Conservation (phyloP, 2,329 filamentous ascomycete genomes). For the Cladosporium sp. region DNA sequence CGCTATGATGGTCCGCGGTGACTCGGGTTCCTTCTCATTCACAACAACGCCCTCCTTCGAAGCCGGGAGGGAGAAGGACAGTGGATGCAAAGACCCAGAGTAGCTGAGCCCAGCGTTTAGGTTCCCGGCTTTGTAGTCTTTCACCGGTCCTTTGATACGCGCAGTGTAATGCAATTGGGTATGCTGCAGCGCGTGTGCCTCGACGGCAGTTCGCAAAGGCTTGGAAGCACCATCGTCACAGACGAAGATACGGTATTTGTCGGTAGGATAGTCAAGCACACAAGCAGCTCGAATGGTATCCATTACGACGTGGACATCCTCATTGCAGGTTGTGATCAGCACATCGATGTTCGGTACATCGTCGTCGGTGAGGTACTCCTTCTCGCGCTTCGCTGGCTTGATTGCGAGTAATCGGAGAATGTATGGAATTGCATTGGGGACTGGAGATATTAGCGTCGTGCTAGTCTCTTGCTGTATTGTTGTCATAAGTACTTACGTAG, state of each 20-base stretch:
- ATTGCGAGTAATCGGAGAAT: slow-evolving; percentile 2
- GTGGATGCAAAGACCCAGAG: slow-evolving; percentile 2
- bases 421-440: slow-evolving; percentile 4
- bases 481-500: not conserved
- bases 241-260: slow-evolving; percentile 34
- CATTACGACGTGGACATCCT: slow-evolving; percentile 37
- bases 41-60: slow-evolving; percentile 21
- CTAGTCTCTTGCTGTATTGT: no score
- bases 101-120: slow-evolving; percentile 49
- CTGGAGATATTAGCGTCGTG: not conserved
- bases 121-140: slow-evolving; percentile 59
- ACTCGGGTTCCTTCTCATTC: slow-evolving; percentile 26
- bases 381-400: slow-evolving; percentile 3
- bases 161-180: slow-evolving; percentile 39
- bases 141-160: slow-evolving; percentile 33
- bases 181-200: slow-evolving; percentile 27
- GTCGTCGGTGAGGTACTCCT: slow-evolving; percentile 14
- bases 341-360: slow-evolving; percentile 38
- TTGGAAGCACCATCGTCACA: slow-evolving; percentile 35
- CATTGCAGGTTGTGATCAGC: slow-evolving; percentile 40
- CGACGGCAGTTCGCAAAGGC: slow-evolving; percentile 31
- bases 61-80: slow-evolving; percentile 1
- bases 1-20: not conserved
- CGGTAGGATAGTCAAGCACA: slow-evolving; percentile 36
- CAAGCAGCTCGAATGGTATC: slow-evolving; percentile 35